phyloP scores from a whole-genome alignment of 768 basidiomycete genomes.

The Phanerochaete carnosa region DNA sequence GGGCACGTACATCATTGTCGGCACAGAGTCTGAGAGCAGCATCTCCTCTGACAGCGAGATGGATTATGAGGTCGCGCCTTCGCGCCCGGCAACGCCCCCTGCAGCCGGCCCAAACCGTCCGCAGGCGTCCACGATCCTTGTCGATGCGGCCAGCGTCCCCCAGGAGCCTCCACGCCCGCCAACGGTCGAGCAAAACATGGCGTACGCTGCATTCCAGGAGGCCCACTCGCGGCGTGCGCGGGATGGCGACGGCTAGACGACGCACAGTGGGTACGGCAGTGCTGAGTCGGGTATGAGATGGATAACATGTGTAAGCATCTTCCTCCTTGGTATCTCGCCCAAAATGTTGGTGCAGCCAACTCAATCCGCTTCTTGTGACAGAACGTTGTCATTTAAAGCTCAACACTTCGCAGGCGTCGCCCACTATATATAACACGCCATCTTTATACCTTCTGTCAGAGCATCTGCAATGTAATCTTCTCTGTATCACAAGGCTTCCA shows the following conservation, averaged over 20 bases:
- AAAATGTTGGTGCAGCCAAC: background rate
- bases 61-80: constrained; percentile 41
- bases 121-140: constrained; percentile 33
- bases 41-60: constrained; percentile 51
- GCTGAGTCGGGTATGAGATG: background rate
- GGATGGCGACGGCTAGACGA: background rate
- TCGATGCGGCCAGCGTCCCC: constrained; percentile 34
- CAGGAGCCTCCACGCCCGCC: constrained; percentile 52
- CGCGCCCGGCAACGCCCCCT: constrained; percentile 49
- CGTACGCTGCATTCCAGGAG: constrained; percentile 56
- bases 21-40: constrained; percentile 30
- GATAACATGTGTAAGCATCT: background rate
- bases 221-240: background rate
- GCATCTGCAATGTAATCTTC: background rate
- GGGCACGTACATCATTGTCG: constrained; percentile 51
- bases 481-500: background rate
- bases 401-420: background rate
- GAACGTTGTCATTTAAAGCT: background rate
- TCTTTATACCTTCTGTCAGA: constrained; percentile 1
- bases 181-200: constrained; percentile 83
- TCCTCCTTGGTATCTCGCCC: background rate
- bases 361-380: background rate
- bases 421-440: background rate
- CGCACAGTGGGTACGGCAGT: background rate
- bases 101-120: constrained; percentile 24